Evolutionary conservation across 2,329 filamentous ascomycete species (phyloP).

Genomic region (Trichoderma sp.): DNA sequence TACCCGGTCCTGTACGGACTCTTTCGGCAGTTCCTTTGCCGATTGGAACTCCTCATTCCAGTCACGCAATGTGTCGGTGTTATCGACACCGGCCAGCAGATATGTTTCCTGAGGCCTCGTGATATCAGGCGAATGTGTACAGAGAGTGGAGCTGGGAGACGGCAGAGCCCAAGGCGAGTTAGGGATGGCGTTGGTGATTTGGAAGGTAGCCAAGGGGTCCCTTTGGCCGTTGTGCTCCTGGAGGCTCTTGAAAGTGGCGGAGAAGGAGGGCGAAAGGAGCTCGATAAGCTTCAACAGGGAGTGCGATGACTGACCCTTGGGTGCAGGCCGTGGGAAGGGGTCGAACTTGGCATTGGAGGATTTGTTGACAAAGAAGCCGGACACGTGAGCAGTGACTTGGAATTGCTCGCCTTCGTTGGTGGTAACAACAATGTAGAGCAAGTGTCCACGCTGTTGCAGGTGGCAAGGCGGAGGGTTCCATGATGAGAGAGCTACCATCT

Average conservation of each 20-base stretch:
- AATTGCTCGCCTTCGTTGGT: slow-evolving; percentile 94
- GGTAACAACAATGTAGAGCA: slow-evolving; percentile 84
- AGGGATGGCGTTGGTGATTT: slow-evolving; percentile 92
- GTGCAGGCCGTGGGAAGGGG: slow-evolving; percentile 73
- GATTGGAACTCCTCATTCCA: slow-evolving; percentile 99
- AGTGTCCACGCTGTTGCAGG: slow-evolving; percentile 84
- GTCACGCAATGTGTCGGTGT: slow-evolving; percentile 88
- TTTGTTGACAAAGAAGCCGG: slow-evolving; percentile 96
- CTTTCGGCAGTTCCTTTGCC: slow-evolving; percentile 88
- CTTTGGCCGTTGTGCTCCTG: slow-evolving; percentile 82
- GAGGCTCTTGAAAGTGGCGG: slow-evolving; percentile 69
- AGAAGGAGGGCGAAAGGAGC: slow-evolving; percentile 80
- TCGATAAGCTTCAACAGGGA: slow-evolving; percentile 80
- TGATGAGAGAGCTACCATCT: slow-evolving; percentile 80
- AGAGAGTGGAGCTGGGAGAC: slow-evolving; percentile 60
- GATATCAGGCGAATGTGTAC: slow-evolving; percentile 75
- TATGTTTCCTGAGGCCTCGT: slow-evolving; percentile 91
- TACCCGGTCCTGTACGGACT: slow-evolving; percentile 90
- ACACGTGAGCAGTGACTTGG: slow-evolving; percentile 89
- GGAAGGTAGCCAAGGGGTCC: slow-evolving; percentile 89
- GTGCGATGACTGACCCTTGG: slow-evolving; percentile 77
- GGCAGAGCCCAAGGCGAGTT: slow-evolving; percentile 90
- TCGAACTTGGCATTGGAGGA: slow-evolving; percentile 95
- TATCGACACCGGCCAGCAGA: slow-evolving; percentile 85
- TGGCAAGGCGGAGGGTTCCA: slow-evolving; percentile 97